Percentiles rank a stretch among this genome's conserved stretches.
These are phyloP conservation scores for Plasmodium gallinaceum DNA, from an alignment of 169 alveolate genomes.

Conservation along the genomic window DNA sequence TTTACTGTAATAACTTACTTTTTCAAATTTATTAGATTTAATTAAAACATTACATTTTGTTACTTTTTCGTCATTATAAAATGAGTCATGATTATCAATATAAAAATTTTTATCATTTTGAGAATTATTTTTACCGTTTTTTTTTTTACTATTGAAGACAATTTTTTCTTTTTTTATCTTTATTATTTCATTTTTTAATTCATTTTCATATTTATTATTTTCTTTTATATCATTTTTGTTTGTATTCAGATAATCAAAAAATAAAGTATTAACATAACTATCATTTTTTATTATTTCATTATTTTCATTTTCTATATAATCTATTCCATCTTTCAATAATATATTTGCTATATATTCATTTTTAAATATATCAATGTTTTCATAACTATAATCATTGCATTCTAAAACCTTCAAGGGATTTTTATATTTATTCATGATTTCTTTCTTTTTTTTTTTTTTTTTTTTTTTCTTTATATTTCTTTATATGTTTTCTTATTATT, in stretches of 20 bases:
- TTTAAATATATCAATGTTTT: not conserved
- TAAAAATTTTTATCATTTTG: too few relatives aligned
- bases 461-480: not conserved
- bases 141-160: too few relatives aligned
- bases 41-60: too few relatives aligned
- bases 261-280: constrained; percentile 20
- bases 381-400: not conserved
- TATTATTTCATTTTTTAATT: not conserved
- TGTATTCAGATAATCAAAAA: constrained; percentile 7
- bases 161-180: not conserved
- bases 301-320: constrained; percentile 56
- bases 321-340: constrained; percentile 46
- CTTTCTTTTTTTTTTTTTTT: not conserved
- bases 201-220: not conserved
- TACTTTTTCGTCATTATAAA: too few relatives aligned
- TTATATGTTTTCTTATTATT: not conserved
- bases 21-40: too few relatives aligned
- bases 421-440: constrained; percentile 15
- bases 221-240: not conserved
- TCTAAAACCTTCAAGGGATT: not conserved
- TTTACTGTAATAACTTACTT: too few relatives aligned
- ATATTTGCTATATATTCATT: constrained; percentile 26
- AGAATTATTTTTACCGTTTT: too few relatives aligned
- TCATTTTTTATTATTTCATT: constrained; percentile 38
- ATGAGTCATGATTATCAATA: too few relatives aligned